Evolutionary conservation across 768 basidiomycete genomes (phyloP), one percentile per base, ranked within the genome.

Genomic region (Psilocybe cubensis): DNA sequence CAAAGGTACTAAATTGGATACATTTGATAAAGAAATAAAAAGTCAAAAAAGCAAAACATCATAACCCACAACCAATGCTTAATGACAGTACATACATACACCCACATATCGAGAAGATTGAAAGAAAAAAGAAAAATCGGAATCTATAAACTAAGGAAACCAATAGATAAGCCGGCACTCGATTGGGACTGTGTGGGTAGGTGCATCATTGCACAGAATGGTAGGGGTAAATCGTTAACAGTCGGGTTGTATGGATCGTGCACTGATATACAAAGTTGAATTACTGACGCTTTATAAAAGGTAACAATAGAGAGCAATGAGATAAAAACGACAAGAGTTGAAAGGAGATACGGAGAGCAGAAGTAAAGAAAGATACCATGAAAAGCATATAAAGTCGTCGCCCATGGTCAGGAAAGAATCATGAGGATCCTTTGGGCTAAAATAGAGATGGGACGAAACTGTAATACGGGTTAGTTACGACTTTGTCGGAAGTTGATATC

Each of bases 371-470:
- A n/a, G n/a, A n/a, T n/a, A n/a, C n/a, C n/a, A n/a, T n/a, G n/a
- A n/a, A n/a, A n/a, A n/a, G n/a, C n/a, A n/a, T n/a, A n/a, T n/a
- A n/a, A n/a, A n/a, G n/a, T n/a, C n/a, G n/a, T n/a, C n/a, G n/a
- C n/a, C n/a, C n/a, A n/a, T n/a, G n/a, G n/a, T n/a, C n/a, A n/a
- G n/a, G n/a, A n/a, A n/a, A n/a, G n/a, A n/a, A n/a, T n/a, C n/a
- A n/a, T n/a, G n/a, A n/a, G n/a, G n/a, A n/a, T 55, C 38, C 18
- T 45, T 14, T 28, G 29, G 48, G 48, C 79, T 72, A 87, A 66
- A 89, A 82, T 63, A 88, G 74, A 69, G 77, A 84, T n/a, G 88
- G 88, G 25, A 88, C 65, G 63, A 83, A 81, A 21, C 84, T 78
- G 60, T 83, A 86, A 63, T 10, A 60, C 24, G 40, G 28, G 29